Conservation (phyloP, 2,329 filamentous ascomycete species). For the Verticillium tricorpus region DNA sequence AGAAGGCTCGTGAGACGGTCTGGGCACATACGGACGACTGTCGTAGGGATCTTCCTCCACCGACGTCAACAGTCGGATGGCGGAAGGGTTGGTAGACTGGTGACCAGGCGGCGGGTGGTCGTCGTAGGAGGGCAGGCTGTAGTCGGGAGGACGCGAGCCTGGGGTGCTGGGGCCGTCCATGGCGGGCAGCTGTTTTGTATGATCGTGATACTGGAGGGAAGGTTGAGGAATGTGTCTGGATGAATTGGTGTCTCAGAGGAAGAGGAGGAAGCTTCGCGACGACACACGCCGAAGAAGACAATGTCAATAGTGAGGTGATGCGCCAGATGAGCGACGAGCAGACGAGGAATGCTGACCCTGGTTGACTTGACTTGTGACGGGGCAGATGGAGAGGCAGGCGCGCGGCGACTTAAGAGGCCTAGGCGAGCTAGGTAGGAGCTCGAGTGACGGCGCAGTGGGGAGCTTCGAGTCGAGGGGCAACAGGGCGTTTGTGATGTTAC, state of each 20-base stretch:
- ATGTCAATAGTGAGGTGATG: background rate
- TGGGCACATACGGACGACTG: slow-evolving; percentile 51
- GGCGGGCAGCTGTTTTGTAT: slow-evolving; percentile 8
- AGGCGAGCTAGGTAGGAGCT: background rate
- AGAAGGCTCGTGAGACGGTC: background rate
- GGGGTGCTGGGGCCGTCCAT: slow-evolving; percentile 50
- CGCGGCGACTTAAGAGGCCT: background rate
- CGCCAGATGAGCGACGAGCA: background rate
- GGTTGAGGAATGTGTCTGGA: slow-evolving; percentile 7
- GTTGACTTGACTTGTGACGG: background rate
- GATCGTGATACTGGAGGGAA: background rate
- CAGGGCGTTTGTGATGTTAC: background rate
- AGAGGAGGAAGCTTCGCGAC: background rate
- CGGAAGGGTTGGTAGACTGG: slow-evolving; percentile 41
- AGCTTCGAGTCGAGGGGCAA: slow-evolving; percentile 1
- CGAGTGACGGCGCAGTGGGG: background rate
- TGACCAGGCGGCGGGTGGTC: slow-evolving; percentile 35
- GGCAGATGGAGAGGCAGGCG: background rate
- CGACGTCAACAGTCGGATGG: slow-evolving; percentile 58
- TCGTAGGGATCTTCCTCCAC: slow-evolving; percentile 48
- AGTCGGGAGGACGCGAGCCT: slow-evolving; percentile 45
- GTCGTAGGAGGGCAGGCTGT: slow-evolving; percentile 52
- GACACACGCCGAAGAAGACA: background rate
- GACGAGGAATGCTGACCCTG: background rate
- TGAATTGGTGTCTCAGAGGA: slow-evolving; percentile 21